phyloP scores from a whole-genome alignment of 2,329 filamentous ascomycete genomes.

The Colletotrichum truncatum region DNA sequence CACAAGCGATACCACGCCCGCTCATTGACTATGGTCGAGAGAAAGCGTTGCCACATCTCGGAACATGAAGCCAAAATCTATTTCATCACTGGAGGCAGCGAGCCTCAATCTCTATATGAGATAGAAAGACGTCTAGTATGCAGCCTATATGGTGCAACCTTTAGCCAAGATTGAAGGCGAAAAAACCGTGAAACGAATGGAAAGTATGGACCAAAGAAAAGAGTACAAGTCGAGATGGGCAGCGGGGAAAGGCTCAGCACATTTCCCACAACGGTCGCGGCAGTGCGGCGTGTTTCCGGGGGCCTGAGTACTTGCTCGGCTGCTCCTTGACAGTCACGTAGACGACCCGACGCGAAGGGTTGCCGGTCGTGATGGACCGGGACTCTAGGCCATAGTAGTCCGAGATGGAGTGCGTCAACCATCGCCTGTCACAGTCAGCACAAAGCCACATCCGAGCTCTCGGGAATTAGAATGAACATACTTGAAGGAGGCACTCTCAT shows the following conservation, averaged over 20 bases:
- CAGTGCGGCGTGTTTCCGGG: conserved; percentile 46
- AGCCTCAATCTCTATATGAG: background rate
- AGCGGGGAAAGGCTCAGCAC: conserved; percentile 50
- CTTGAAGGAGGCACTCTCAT: conserved; percentile 84
- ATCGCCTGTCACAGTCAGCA: conserved; percentile 69
- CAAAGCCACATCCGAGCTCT: background rate
- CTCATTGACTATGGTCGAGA: too few species aligned
- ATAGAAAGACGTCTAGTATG: background rate
- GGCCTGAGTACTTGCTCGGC: conserved; percentile 37
- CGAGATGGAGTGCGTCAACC: conserved; percentile 92
- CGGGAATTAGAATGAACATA: conserved; percentile 52
- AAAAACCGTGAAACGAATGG: background rate
- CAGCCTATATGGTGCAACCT: background rate
- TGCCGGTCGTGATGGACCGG: conserved; percentile 78
- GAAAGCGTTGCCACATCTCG: too few species aligned
- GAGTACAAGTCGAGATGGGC: background rate
- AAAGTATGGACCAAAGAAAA: background rate
- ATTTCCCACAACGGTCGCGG: conserved; percentile 73
- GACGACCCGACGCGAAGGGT: conserved; percentile 79
- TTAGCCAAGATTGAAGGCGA: background rate
- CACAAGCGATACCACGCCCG: too few species aligned
- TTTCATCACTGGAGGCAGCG: background rate
- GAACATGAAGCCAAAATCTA: too few species aligned
- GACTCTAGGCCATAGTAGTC: conserved; percentile 91
- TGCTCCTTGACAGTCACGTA: conserved; percentile 82